Evolutionary conservation across 306 rosid species (phyloP).

Genomic region (Trichosanthes truncata): DNA sequence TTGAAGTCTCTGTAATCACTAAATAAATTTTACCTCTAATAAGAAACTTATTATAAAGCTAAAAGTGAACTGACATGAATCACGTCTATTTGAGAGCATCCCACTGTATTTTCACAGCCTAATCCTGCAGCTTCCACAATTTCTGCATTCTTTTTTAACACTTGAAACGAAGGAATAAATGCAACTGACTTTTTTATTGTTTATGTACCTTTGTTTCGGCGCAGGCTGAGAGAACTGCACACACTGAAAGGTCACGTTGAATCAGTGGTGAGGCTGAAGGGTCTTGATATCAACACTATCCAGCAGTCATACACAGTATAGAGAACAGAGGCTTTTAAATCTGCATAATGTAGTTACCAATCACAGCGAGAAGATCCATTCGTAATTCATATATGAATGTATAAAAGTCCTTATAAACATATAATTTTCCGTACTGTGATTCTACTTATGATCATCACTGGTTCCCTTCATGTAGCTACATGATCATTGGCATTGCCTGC

Average conservation of each 20-base stretch:
- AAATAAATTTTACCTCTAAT: background rate
- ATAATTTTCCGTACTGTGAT: background rate
- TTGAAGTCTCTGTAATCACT: background rate
- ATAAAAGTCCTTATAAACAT: background rate
- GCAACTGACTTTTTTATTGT: background rate
- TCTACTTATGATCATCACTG: background rate
- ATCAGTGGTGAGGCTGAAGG: constrained; percentile 64
- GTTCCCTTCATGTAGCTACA: background rate
- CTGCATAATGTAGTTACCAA: background rate
- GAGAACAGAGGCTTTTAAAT: background rate
- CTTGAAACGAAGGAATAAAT: background rate
- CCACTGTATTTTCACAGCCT: background rate
- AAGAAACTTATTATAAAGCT: background rate
- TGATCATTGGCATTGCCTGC: background rate
- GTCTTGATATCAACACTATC: constrained; percentile 56
- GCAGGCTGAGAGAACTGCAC: constrained; percentile 56
- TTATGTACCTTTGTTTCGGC: background rate
- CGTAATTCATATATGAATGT: background rate
- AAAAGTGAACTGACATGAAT: background rate
- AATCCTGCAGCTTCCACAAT: background rate
- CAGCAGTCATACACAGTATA: constrained; percentile 59
- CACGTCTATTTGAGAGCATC: background rate
- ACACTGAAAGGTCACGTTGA: constrained; percentile 77
- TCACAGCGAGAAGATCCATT: background rate
- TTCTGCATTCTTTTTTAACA: background rate